A percentile compares a stretch with the other conserved stretches of the same genome.
These are phyloP conservation scores for Phialocephala sp. DNA, from an alignment of 2,329 filamentous ascomycete genomes.

Conservation along the genomic window DNA sequence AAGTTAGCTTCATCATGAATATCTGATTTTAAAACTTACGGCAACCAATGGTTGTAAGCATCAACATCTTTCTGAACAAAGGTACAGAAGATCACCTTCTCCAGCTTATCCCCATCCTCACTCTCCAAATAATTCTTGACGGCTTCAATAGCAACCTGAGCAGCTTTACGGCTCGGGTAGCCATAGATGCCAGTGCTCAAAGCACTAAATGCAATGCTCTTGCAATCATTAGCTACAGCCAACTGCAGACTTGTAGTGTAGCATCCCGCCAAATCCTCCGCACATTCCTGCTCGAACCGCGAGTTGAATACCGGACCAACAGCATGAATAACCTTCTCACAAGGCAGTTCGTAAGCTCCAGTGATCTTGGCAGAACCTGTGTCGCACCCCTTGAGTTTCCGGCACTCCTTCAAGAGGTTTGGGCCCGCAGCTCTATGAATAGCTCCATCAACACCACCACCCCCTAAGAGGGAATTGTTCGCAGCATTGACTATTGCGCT, in stretches of 20 bases:
- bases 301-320: slow-evolving; percentile 80
- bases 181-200: slow-evolving; percentile 91
- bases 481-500: slow-evolving; percentile 95
- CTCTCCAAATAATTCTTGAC: slow-evolving; percentile 61
- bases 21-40: slow-evolving; percentile 61
- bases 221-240: slow-evolving; percentile 70
- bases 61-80: slow-evolving; percentile 79
- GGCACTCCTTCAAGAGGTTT: slow-evolving; percentile 72
- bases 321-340: slow-evolving; percentile 82
- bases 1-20: slow-evolving; percentile 13
- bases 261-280: slow-evolving; percentile 61
- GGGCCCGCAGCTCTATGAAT: slow-evolving; percentile 85
- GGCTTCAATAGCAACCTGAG: slow-evolving; percentile 68
- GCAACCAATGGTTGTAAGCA: slow-evolving; percentile 72
- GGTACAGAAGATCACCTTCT: slow-evolving; percentile 83
- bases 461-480: slow-evolving; percentile 77
- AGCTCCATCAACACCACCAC: slow-evolving; percentile 88
- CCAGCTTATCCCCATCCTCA: slow-evolving; percentile 57
- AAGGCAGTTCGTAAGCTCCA: slow-evolving; percentile 74
- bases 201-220: slow-evolving; percentile 79
- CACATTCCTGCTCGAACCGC: slow-evolving; percentile 47
- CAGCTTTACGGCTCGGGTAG: slow-evolving; percentile 78
- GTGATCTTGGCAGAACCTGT: slow-evolving; percentile 88
- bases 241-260: slow-evolving; percentile 75
- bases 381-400: slow-evolving; percentile 70